phyloP scores from a whole-genome alignment of 83 land plant genomes.

The Picea abies region DNA sequence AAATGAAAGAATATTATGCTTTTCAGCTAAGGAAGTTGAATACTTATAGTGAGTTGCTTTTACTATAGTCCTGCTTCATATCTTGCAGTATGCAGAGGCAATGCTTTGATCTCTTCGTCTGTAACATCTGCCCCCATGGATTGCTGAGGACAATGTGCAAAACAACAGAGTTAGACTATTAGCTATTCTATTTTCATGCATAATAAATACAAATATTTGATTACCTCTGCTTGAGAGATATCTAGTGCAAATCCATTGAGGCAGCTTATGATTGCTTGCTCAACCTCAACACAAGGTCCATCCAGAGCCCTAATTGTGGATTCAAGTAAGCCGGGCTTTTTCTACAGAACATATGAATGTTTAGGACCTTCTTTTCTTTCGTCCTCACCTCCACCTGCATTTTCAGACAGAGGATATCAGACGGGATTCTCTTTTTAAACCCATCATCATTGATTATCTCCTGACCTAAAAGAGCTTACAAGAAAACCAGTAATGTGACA shows the following conservation, averaged over 20 bases:
- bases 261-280: constrained; percentile 33
- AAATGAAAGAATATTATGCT: no score
- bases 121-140: background rate
- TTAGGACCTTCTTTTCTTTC: constrained; percentile 23
- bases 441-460: background rate
- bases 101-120: constrained; percentile 2
- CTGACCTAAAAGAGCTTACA: background rate
- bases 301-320: constrained; percentile 34
- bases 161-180: no score
- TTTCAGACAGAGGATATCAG: background rate
- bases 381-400: constrained; percentile 25
- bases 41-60: background rate
- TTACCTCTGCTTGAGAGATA: constrained; percentile 27
- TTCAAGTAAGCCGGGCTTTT: constrained; percentile 26
- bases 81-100: constrained; percentile 3
- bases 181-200: no score
- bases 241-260: constrained; percentile 34
- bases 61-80: background rate
- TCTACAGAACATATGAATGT: constrained; percentile 35
- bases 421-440: no score
- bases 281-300: constrained; percentile 34
- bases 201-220: no score
- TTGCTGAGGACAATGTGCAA: background rate
- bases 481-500: background rate
- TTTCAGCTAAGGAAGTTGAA: no score